Percentiles rank a stretch among this genome's conserved stretches.
Conservation (phyloP, 352 stramenopile species). For the Blastocystis sp. region DNA sequence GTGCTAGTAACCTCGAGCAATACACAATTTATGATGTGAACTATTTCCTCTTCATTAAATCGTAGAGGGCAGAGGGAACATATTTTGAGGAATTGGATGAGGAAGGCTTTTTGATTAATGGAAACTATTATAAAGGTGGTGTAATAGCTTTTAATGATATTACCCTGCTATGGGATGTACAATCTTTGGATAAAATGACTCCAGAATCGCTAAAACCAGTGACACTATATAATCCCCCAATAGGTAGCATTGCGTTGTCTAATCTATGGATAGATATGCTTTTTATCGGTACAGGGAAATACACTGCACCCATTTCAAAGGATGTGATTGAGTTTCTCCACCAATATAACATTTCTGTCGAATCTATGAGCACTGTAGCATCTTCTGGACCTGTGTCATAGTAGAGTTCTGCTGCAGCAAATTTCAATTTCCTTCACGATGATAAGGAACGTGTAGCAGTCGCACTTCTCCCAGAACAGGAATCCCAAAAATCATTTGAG, state of each 20-base stretch:
- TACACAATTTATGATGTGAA: conserved; percentile 56
- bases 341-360: conserved; percentile 17
- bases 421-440: conserved; percentile 60
- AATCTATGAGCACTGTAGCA: conserved; percentile 23
- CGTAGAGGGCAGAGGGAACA: conserved; percentile 43
- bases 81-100: conserved; percentile 59
- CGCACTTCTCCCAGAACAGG: conserved; percentile 24
- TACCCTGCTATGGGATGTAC: conserved; percentile 28
- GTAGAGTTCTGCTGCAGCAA: conserved; percentile 29
- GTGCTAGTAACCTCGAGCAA: background rate
- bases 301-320: background rate
- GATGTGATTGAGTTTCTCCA: conserved; percentile 40
- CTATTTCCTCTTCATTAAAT: background rate
- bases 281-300: conserved; percentile 34
- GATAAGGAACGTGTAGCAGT: conserved; percentile 28
- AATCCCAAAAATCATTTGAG: conserved; percentile 13
- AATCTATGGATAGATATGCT: background rate
- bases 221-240: conserved; percentile 16
- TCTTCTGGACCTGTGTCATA: background rate
- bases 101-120: conserved; percentile 57
- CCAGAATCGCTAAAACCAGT: conserved; percentile 13
- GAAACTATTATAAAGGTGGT: conserved; percentile 50
- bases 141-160: conserved; percentile 45
- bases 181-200: conserved; percentile 36
- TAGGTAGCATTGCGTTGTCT: background rate